Evolutionary conservation across 495 filamentous ascomycete species (phyloP).

Genomic region (Penicillium pulvis): DNA sequence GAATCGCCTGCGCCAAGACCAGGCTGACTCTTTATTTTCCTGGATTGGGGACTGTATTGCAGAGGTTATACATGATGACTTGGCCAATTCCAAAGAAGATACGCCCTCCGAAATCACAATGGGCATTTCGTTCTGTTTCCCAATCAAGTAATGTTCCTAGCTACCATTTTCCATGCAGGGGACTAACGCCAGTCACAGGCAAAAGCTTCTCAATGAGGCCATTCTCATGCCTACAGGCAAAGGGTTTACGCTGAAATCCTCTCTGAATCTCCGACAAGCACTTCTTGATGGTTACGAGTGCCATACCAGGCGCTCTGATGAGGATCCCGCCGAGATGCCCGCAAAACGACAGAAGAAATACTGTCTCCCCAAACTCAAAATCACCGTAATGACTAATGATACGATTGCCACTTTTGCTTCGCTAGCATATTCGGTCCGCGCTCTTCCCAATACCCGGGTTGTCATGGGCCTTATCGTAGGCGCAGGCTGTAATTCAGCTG

Average conservation of each 20-base stretch:
- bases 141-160: conserved; percentile 61
- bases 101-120: conserved; percentile 57
- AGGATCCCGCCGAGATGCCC: conserved; percentile 22
- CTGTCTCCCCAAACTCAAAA: conserved; percentile 59
- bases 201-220: conserved; percentile 68
- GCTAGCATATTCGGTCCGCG: conserved; percentile 60
- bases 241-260: conserved; percentile 69
- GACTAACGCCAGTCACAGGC: conserved; percentile 44
- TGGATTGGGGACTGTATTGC: conserved; percentile 77
- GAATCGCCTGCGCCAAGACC: conserved; percentile 67
- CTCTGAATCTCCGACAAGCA: conserved; percentile 67
- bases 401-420: conserved; percentile 74
- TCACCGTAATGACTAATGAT: conserved; percentile 76
- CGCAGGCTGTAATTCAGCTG: conserved; percentile 76
- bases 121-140: conserved; percentile 80
- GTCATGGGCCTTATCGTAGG: conserved; percentile 76
- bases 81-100: conserved; percentile 33
- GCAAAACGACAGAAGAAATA: conserved; percentile 36
- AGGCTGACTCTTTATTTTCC: conserved; percentile 66
- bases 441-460: conserved; percentile 62
- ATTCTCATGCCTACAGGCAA: conserved; percentile 79
- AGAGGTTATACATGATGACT: conserved; percentile 58
- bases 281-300: conserved; percentile 64
- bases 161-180: not conserved
- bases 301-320: conserved; percentile 38